A percentile compares a stretch with the other conserved stretches of the same genome.
These are phyloP conservation scores for Puccinellia tenuiflora DNA, from an alignment of 176 grass and related monocot genomes.

Conservation along the genomic window DNA sequence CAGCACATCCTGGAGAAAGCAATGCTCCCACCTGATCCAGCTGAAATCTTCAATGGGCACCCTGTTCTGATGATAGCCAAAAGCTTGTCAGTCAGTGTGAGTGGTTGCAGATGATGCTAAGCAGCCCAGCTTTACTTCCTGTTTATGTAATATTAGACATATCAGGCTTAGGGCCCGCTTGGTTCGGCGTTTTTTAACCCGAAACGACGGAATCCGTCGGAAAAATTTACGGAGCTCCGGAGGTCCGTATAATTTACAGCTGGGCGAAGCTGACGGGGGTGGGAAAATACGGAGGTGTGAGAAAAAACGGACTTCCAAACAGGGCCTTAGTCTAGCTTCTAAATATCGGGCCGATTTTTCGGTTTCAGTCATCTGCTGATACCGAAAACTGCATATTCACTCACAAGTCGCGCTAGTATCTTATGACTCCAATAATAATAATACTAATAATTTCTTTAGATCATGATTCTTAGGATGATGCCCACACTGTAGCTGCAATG, in stretches of 20 bases:
- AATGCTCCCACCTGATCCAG: conserved; percentile 20
- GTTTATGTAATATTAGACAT: background rate
- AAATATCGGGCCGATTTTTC: no score
- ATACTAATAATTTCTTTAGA: background rate
- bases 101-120: background rate
- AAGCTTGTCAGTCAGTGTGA: background rate
- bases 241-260: no score
- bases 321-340: no score
- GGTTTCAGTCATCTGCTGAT: background rate
- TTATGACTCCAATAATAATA: no score
- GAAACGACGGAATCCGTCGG: no score
- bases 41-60: conserved; percentile 15
- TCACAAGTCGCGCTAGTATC: background rate
- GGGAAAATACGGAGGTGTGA: no score
- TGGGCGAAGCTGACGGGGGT: no score
- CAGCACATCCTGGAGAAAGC: conserved; percentile 11
- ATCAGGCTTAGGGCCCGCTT: no score
- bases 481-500: background rate
- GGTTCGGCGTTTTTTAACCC: no score
- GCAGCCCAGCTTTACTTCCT: background rate
- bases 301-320: no score
- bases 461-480: background rate
- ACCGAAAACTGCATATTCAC: background rate
- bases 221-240: no score
- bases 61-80: conserved; percentile 1